Conservation (phyloP, 129 eudicot genomes). For the Artemisia tridentata region DNA sequence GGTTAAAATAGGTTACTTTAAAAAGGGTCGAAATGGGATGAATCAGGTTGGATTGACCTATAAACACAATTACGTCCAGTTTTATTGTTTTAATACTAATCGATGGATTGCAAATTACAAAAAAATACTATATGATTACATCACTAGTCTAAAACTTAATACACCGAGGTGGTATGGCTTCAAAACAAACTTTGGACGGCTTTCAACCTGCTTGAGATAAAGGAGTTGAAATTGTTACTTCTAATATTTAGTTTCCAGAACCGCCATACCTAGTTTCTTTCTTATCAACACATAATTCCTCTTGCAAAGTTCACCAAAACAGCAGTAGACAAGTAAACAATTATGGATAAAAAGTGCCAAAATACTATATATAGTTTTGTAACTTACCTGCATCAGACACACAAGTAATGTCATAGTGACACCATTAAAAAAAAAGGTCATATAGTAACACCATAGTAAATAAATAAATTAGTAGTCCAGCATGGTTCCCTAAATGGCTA, state of each 20-base stretch:
- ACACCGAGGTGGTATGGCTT: not conserved
- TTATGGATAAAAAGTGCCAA: not conserved
- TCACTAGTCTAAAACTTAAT: not conserved
- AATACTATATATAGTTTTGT: not conserved
- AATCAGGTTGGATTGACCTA: not conserved
- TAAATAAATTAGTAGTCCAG: slow-evolving; percentile 1
- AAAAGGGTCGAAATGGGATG: not conserved
- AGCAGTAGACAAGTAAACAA: not conserved
- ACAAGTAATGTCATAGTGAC: not conserved
- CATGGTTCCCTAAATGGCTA: slow-evolving; percentile 11
- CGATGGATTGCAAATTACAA: not conserved
- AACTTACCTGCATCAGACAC: slow-evolving; percentile 19
- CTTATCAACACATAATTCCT: not conserved
- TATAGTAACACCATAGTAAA: not conserved
- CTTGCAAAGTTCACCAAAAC: not conserved
- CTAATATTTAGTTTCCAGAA: not conserved
- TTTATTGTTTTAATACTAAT: not conserved
- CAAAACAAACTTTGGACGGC: not conserved
- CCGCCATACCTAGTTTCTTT: not conserved
- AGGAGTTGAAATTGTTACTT: not conserved
- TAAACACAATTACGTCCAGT: not conserved
- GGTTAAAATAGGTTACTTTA: not conserved
- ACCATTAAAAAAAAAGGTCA: too few species aligned
- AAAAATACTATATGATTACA: too few species aligned
- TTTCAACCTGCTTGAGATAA: not conserved